phyloP scores from a whole-genome alignment of 768 basidiomycete genomes.

The Russula brevipes region DNA sequence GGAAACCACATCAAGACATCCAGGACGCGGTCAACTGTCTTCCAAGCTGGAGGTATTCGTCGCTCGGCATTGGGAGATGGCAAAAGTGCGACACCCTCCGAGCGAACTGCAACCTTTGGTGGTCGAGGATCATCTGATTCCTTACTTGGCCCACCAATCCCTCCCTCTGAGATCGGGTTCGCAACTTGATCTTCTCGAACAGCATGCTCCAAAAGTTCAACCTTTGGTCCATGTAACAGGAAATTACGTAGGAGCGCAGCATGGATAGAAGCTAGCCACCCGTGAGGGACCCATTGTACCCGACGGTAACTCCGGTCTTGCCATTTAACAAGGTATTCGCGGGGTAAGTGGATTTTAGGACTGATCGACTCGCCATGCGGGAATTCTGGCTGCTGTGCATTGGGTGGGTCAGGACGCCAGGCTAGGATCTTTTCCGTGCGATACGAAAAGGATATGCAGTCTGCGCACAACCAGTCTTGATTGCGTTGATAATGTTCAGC shows the following conservation, averaged over 20 bases:
- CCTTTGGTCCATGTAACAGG: constrained; percentile 58
- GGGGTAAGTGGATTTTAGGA: constrained; percentile 60
- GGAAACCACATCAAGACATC: constrained; percentile 68
- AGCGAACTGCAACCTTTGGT: constrained; percentile 16
- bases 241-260: constrained; percentile 72
- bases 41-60: constrained; percentile 76
- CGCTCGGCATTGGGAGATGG: constrained; percentile 65
- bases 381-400: constrained; percentile 50
- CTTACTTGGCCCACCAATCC: constrained; percentile 33
- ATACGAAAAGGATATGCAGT: constrained; percentile 70
- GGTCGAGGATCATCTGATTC: constrained; percentile 22
- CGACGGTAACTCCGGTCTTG: constrained; percentile 68
- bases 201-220: constrained; percentile 55
- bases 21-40: constrained; percentile 86
- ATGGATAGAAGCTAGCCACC: constrained; percentile 76
- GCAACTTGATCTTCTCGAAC: constrained; percentile 32
- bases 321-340: constrained; percentile 96
- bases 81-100: constrained; percentile 27
- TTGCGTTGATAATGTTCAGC: constrained; percentile 56
- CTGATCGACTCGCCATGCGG: constrained; percentile 40
- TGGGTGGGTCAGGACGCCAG: constrained; percentile 78
- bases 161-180: constrained; percentile 35
- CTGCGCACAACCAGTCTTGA: constrained; percentile 62
- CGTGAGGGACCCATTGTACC: constrained; percentile 86
- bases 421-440: constrained; percentile 81